Percentiles rank a stretch among this genome's conserved stretches.
Evolutionary conservation across 352 stramenopile species (phyloP).

Genomic region (Globisporangium viniferum): DNA sequence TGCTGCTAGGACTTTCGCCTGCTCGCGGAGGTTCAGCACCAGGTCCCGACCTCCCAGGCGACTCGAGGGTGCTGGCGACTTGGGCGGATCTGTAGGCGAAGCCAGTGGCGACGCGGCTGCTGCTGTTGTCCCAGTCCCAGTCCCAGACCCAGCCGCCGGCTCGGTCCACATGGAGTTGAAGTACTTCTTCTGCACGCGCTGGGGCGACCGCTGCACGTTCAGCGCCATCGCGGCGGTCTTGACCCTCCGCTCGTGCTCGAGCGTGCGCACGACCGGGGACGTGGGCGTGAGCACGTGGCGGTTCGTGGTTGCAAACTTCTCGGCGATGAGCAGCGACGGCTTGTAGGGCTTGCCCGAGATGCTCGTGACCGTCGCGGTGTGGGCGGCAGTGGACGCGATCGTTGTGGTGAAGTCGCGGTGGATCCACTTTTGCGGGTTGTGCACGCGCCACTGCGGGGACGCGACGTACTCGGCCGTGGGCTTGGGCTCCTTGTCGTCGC

Average conservation of each 20-base stretch:
- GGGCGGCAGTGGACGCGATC: constrained; percentile 33
- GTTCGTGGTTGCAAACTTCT: constrained; percentile 32
- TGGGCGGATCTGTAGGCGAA: constrained; percentile 6
- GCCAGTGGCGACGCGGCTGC: background rate
- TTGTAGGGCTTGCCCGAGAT: constrained; percentile 39
- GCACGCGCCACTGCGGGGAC: constrained; percentile 50
- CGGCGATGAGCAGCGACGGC: constrained; percentile 36
- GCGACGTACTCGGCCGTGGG: constrained; percentile 57
- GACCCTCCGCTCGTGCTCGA: constrained; percentile 40
- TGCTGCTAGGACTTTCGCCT: constrained; percentile 3
- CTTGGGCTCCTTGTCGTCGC: constrained; percentile 20
- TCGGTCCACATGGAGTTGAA: constrained; percentile 65
- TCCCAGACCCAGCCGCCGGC: background rate
- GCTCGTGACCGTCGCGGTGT: constrained; percentile 45
- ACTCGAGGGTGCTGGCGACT: background rate
- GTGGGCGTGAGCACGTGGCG: constrained; percentile 8
- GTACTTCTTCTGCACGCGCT: constrained; percentile 44
- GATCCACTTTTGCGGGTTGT: constrained; percentile 53
- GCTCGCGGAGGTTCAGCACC: constrained; percentile 11
- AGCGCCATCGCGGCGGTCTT: constrained; percentile 34
- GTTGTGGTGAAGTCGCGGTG: constrained; percentile 49
- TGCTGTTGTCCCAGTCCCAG: too few relatives aligned
- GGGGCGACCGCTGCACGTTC: constrained; percentile 27
- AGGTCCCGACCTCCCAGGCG: constrained; percentile 15
- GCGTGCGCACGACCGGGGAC: background rate